phyloP scores from a whole-genome alignment of 768 basidiomycete genomes.

The Leucosporidium yakuticum region DNA sequence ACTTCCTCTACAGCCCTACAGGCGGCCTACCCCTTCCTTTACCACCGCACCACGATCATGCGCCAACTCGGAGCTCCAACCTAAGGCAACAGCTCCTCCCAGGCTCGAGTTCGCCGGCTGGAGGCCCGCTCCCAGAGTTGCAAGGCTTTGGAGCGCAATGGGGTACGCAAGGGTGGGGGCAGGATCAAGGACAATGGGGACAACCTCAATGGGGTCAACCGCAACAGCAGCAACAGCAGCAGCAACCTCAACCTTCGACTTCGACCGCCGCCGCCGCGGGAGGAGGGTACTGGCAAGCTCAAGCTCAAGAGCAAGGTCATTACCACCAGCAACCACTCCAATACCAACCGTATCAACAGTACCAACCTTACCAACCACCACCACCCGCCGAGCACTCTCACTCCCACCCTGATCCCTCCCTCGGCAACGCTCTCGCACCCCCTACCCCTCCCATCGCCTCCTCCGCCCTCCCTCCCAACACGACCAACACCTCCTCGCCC shows the following conservation, averaged over 20 bases:
- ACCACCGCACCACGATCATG: neutral
- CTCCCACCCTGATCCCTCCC: conserved; percentile 6
- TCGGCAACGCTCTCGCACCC: neutral
- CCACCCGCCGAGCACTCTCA: neutral
- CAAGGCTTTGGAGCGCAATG: no score
- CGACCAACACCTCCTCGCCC: conserved; percentile 28
- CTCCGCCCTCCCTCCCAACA: neutral
- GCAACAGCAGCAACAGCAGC: no score
- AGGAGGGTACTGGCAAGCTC: no score
- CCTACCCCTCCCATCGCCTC: neutral
- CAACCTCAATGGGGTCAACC: no score
- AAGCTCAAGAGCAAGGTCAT: neutral
- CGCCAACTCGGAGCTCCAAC: neutral
- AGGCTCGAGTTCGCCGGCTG: no score
- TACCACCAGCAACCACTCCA: neutral
- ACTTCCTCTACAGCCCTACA: no score
- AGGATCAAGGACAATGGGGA: no score
- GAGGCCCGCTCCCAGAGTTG: no score
- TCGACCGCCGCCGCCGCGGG: no score
- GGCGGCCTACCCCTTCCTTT: no score
- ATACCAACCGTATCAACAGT: neutral
- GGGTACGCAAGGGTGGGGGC: no score
- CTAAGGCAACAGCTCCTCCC: neutral
- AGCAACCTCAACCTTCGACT: no score
- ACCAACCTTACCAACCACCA: neutral